Conservation (phyloP, 768 basidiomycete genomes). For the Tulasnella sp. region DNA sequence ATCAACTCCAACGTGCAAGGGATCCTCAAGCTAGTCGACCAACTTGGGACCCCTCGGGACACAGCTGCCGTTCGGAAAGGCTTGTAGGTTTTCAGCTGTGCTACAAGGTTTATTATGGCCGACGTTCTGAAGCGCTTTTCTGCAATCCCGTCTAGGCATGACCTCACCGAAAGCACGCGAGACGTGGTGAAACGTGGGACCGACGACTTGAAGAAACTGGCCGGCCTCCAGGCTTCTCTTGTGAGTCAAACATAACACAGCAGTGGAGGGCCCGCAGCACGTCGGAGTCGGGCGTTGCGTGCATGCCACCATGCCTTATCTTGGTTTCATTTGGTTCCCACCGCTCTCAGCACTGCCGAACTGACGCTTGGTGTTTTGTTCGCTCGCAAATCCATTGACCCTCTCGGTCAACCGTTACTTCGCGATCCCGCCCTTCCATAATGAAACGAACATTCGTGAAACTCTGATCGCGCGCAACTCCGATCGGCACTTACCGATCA, state of each 20-base stretch:
- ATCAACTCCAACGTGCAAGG: constrained; percentile 97
- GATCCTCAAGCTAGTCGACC: constrained; percentile 93
- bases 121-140: not conserved
- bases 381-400: not conserved
- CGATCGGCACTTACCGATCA: not conserved
- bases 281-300: not conserved
- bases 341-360: not conserved
- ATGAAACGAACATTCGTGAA: not conserved
- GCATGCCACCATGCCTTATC: not conserved
- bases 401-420: not conserved
- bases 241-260: constrained; percentile 43
- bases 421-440: not conserved
- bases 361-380: not conserved
- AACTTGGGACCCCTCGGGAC: constrained; percentile 82
- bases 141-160: constrained; percentile 56
- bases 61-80: constrained; percentile 74
- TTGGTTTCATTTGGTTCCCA: not conserved
- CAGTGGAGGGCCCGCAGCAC: not conserved
- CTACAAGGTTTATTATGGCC: not conserved
- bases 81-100: constrained; percentile 48
- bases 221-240: constrained; percentile 58
- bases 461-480: not conserved
- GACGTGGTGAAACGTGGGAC: constrained; percentile 93
- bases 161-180: constrained; percentile 89
- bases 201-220: constrained; percentile 87